phyloP scores from a whole-genome alignment of 1,284 basidiomycete genomes.

The Sporisorium scitamineum region DNA sequence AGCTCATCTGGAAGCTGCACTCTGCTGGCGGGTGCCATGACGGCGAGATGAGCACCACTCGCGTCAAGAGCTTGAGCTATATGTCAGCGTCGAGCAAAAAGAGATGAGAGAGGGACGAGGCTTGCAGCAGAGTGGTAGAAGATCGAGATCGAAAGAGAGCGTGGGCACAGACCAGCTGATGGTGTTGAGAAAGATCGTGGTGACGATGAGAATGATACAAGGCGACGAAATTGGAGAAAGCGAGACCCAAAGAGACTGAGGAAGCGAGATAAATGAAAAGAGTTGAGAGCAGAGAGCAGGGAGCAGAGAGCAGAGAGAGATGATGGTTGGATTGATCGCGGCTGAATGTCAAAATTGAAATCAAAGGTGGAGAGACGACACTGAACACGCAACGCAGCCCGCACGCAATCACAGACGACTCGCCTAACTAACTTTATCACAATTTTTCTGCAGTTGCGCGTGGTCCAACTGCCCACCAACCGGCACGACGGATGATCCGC shows the following conservation, averaged over 20 bases:
- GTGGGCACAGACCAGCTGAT: background rate
- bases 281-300: background rate
- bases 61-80: background rate
- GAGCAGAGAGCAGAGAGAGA: background rate
- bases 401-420: background rate
- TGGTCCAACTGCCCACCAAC: too few species aligned
- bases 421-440: too few species aligned
- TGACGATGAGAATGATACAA: background rate
- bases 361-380: background rate
- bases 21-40: constrained; percentile 23
- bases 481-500: background rate
- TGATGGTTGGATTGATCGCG: background rate
- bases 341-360: background rate
- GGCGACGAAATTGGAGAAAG: background rate
- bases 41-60: background rate
- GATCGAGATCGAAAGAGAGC: background rate
- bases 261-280: background rate
- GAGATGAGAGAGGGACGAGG: background rate
- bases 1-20: constrained; percentile 54
- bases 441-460: too few species aligned
- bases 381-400: background rate
- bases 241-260: background rate
- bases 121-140: background rate
- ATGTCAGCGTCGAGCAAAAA: background rate
- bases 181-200: background rate